Evolutionary conservation across 2,329 filamentous ascomycete species (phyloP).

Genomic region (Dactylellina sp.): DNA sequence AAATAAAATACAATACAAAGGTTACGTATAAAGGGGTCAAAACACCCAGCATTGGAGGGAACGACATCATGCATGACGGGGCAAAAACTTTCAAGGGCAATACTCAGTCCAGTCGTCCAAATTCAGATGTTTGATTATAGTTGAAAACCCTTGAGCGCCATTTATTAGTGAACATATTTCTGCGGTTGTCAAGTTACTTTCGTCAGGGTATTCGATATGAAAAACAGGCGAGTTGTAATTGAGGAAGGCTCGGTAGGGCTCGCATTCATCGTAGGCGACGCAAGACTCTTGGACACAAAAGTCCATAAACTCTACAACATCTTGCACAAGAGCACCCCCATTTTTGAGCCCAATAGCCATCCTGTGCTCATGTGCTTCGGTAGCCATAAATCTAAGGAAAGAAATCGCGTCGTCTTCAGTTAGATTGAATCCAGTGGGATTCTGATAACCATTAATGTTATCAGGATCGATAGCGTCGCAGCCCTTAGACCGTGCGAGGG

Average conservation of each 20-base stretch:
- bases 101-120: slow-evolving; percentile 74
- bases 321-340: slow-evolving; percentile 70
- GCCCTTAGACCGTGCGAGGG: slow-evolving; percentile 71
- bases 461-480: slow-evolving; percentile 78
- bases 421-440: slow-evolving; percentile 73
- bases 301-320: slow-evolving; percentile 66
- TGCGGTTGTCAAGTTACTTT: slow-evolving; percentile 64
- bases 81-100: slow-evolving; percentile 63
- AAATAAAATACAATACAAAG: no score
- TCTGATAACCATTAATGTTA: slow-evolving; percentile 76
- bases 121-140: slow-evolving; percentile 74
- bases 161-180: slow-evolving; percentile 67
- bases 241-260: slow-evolving; percentile 71
- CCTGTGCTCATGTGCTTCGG: slow-evolving; percentile 68
- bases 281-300: slow-evolving; percentile 80
- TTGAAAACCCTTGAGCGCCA: slow-evolving; percentile 70
- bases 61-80: neutral
- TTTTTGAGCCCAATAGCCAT: slow-evolving; percentile 78
- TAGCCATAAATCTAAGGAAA: slow-evolving; percentile 73
- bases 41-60: no score
- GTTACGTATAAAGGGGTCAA: no score
- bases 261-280: slow-evolving; percentile 72
- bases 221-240: slow-evolving; percentile 75
- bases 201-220: slow-evolving; percentile 77
- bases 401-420: slow-evolving; percentile 70